Base-by-base conservation (phyloP, 2,329 filamentous ascomycete species). In the Aaosphaeria arxii region DNA sequence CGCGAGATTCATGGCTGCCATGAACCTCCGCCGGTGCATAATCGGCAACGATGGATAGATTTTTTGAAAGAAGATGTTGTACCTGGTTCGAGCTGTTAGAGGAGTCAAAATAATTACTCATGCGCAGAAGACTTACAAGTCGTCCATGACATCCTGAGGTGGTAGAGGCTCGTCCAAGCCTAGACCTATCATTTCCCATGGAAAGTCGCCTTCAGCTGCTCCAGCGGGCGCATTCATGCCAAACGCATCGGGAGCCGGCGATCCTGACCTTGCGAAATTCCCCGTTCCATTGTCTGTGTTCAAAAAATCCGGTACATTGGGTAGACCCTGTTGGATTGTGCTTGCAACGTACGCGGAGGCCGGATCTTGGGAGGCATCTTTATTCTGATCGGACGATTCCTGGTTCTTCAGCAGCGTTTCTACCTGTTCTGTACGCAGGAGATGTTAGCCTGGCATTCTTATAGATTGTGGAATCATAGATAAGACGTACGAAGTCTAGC, bases 1-100 rank as follows among this genome's bases (percentile, higher is more conserved):
- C n/a, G 89, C 83, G 71, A 96, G 78, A 62, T 92, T 90, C 85
- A 96, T 89, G 31, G 89, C 89, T 17, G 91, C 88, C 49, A 94
- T 77, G 67, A 94, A 97, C 44, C 92, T 84, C 51, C 86, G 89
- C 59, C 86, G 88, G 68, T 99, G 92, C 48, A 97, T 88, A 80
- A 97, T 88, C 11, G 94, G 91, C 48, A 89, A 62, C 0, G 89
- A 90, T 0, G 88, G 86, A 63, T 97, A 89, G 7, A 95, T 81
- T 69, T 95, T 96, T 48, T 91, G 85, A 65, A 97, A 97, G 71
- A 88, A 99, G 29, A 94, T 84, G 59, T 88, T 81, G 61, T 95
- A 87, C 45, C 86, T 91, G 64, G n/a, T n/a, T n/a, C 28, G 33
- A 32, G 6, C 17, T 7, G 46, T 65, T 32, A 64, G 56, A 35